Evolutionary conservation across 1,139 yeast species (phyloP), one percentile per base, ranked within the genome.

Genomic region (Blastobotrys serpentis): DNA sequence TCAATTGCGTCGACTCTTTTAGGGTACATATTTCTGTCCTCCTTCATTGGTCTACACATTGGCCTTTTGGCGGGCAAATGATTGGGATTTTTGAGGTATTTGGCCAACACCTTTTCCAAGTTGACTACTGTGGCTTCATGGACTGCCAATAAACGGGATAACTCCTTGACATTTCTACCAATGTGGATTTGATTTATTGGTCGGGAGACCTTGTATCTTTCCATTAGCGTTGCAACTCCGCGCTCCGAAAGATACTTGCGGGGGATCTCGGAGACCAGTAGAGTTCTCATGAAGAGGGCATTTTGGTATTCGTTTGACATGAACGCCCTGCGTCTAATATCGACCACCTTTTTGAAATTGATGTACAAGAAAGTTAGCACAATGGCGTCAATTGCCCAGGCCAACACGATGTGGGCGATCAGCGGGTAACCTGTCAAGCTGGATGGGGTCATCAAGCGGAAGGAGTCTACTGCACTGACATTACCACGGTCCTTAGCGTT

Each of bases 371-470:
- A 59, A 23, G 46, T 46, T 42, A 65, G 48, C 10, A 69, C 64
- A 1, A 64, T 51, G 29, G 49, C 38, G 29, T 62, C 61, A 38
- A 63, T 56, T 21, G 58, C 52, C 59, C 68, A 71, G 3, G 68
- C 68, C 19, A 69, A 53, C 17, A 60, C 66, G 4, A 68, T 65
- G 44, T 71, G 74, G 18, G 70, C 64, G 2, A 59, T 52, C 50
- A 70, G 56, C 18, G 70, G 65, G 7, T 41, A 44, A 3, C 70
- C 70, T 2, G 56, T 50, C 5, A 70, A 55, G 23, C 67, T 55
- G 0, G 67, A 58, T 1, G 73, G 73, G 4, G 73, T 69, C 63
- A 66, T 64, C 16, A 68, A 54, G n/a, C 66, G 52, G 45, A 69
- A 66, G 11, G 56, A 49, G 3, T 48, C 44, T 5, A 56, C 17